A percentile compares a stretch with the other conserved stretches of the same genome.
These are phyloP conservation scores for Starmerella gropengiesseri DNA, from an alignment of 805 yeast species.

Conservation along the genomic window DNA sequence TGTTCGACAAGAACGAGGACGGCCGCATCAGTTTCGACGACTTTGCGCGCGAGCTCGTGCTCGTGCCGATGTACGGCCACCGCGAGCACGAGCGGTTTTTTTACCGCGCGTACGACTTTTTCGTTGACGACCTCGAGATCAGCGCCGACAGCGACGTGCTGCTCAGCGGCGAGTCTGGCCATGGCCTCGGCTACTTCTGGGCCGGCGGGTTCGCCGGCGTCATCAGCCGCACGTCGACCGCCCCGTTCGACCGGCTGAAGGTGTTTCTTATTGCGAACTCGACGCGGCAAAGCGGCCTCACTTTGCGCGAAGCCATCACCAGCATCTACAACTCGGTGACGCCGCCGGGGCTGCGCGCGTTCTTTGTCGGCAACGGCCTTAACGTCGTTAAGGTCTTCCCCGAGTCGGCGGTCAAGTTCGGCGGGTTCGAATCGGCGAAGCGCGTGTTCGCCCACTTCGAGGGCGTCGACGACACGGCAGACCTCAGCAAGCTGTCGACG, in stretches of 20 bases:
- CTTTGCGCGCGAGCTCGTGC: conserved; percentile 69
- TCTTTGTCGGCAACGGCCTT: conserved; percentile 91
- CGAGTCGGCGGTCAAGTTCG: conserved; percentile 94
- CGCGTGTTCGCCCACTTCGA: conserved; percentile 60
- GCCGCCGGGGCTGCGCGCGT: conserved; percentile 54
- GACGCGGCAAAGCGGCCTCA: conserved; percentile 35
- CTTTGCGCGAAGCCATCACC: conserved; percentile 67
- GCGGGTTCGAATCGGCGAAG: conserved; percentile 84
- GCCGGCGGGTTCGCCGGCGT: conserved; percentile 97
- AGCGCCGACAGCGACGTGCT: conserved; percentile 91
- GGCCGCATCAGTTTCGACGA: conserved; percentile 74
- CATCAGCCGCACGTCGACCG: conserved; percentile 89
- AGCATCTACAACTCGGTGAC: conserved; percentile 71
- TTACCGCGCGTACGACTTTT: conserved; percentile 69
- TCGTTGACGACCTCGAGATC: conserved; percentile 69
- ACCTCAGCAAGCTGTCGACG: conserved; percentile 65
- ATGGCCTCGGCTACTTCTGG: conserved; percentile 80
- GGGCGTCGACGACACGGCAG: conserved; percentile 58
- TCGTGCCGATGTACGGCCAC: conserved; percentile 50
- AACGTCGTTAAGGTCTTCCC: conserved; percentile 92
- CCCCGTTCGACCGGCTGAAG: conserved; percentile 91
- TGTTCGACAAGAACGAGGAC: conserved; percentile 43
- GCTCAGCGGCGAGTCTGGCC: conserved; percentile 60
- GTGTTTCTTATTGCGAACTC: conserved; percentile 81
- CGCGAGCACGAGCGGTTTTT: conserved; percentile 35